Conservation (phyloP, 2,329 filamentous ascomycete species). For the Aspergillus phoenicis region DNA sequence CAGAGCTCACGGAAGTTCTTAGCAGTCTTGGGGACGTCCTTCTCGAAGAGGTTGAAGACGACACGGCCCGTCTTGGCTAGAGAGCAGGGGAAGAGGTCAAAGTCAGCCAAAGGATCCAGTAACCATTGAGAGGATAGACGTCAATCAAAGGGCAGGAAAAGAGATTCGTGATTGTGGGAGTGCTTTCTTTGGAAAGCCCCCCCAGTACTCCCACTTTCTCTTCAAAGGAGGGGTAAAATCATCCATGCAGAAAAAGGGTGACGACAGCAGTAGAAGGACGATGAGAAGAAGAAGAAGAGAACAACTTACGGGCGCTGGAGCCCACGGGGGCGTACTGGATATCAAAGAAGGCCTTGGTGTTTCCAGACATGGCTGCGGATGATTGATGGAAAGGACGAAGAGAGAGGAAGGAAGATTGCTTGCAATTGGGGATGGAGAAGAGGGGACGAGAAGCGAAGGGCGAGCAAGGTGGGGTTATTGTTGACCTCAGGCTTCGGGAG, state of each 20-base stretch:
- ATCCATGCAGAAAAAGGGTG: background rate
- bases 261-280: conserved; percentile 14
- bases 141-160: too few relatives aligned
- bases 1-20: conserved; percentile 84
- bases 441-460: conserved; percentile 41
- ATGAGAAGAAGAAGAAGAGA: conserved; percentile 13
- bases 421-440: conserved; percentile 37
- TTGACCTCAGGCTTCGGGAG: conserved; percentile 43
- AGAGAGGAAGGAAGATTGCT: conserved; percentile 35
- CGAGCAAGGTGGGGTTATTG: conserved; percentile 49
- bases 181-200: too few relatives aligned
- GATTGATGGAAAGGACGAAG: conserved; percentile 63
- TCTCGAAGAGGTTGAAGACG: conserved; percentile 85
- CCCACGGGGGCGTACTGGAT: conserved; percentile 59
- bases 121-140: background rate
- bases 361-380: conserved; percentile 69
- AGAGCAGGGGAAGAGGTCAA: conserved; percentile 24
- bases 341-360: conserved; percentile 73
- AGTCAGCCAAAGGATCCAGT: conserved; percentile 26
- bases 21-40: conserved; percentile 83
- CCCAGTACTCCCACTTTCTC: background rate
- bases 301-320: conserved; percentile 32
- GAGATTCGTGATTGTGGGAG: background rate
- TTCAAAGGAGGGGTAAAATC: conserved; percentile 8
- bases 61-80: conserved; percentile 75